Base-by-base conservation (phyloP, 805 yeast genomes). In the Isabelozyma rhagii region DNA sequence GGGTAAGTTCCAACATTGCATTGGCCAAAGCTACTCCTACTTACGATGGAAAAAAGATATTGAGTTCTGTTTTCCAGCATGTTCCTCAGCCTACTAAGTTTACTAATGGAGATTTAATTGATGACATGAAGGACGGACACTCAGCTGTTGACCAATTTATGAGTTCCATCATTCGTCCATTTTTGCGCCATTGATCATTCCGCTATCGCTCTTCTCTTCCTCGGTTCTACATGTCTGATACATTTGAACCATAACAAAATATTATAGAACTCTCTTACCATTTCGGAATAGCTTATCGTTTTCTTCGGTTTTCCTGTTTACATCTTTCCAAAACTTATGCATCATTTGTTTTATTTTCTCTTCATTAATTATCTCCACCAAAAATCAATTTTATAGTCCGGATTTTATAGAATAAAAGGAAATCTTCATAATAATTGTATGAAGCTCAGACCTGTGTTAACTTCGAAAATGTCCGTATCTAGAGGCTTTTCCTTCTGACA, bases 1-100 rank as follows among this genome's bases (percentile, higher is more conserved):
- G 13, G 13, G 38, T 43, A 8, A 28, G 39, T 28, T 43, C 45
- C 17, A 28, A 43, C 15, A 28, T 43, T 13, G 38, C 15, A 17
- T 28, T 9, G 4, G 45, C 39, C 14, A 43, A 14, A 31, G 45
- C 45, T 15, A 43, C 45, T 8, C 45, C 45, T 13, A 43, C 45
- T 7, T 43, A 43, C 7, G 38, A 43, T 31, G 45, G 17, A 3
- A 31, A 31, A 14, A 11, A 11, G 38, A 8, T 43, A 14, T 43
- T 43, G 27, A 28, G 39, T 15, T 25, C 36, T 11, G 38, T 43
- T 17, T 43, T 13, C 36, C 15, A 27, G 10, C 27, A 28, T n/a
- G 45, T 43, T 8, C 45, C 45, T 25, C 25, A 43, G 21, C 45
- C 45, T n/a, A 43, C 45, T 14, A 14, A 14, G 15, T 15, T 14